Base-by-base conservation (phyloP, 1,139 yeast species). In the Candida frijolesensis region DNA sequence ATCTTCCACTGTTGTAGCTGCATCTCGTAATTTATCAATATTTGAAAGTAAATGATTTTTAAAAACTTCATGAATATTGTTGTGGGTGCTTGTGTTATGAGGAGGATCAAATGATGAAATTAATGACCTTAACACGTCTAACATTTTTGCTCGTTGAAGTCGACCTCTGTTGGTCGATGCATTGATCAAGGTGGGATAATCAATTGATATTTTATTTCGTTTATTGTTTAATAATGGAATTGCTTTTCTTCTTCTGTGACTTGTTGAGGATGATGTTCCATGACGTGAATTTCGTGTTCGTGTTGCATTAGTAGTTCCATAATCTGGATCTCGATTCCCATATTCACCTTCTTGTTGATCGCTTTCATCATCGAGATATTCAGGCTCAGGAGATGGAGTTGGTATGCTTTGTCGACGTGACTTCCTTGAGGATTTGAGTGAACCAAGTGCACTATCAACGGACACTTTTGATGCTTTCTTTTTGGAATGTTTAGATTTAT, bases 1-100 rank as follows among this genome's bases (percentile, higher is more conserved):
- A 45, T 74, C 74, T 44, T 73, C 70, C 42, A 81, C 78, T 25
- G 72, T 71, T 14, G 74, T 66, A 55, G 74, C 74, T n/a, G 66
- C 59, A 52, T 73, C 79, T 55, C 61, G 57, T 32, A 76, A 56
- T 51, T 70, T 62, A 32, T 61, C 65, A 27, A 76, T 55, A 49
- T 71, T 68, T 52, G 64, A 61, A 25, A 66, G 44, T 14, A 71
- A 46, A 53, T 72, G 72, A 2, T 65, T 57, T 51, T 67, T 68
- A 57, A 70, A 74, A 35, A 69, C 71, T 10, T 63, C 59, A 34
- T 71, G 70, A 9, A 69, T 58, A 3, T 55, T 48, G 16, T 52
- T 45, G 43, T 66, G 68, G 42, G 66, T 12, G 47, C 48, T 1
- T 22, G 2, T 30, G 34, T 4, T 34, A 19, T 25, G 42, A 11